Evolutionary conservation across 1,284 basidiomycete species (phyloP).

Genomic region (Moesziomyces sp.): DNA sequence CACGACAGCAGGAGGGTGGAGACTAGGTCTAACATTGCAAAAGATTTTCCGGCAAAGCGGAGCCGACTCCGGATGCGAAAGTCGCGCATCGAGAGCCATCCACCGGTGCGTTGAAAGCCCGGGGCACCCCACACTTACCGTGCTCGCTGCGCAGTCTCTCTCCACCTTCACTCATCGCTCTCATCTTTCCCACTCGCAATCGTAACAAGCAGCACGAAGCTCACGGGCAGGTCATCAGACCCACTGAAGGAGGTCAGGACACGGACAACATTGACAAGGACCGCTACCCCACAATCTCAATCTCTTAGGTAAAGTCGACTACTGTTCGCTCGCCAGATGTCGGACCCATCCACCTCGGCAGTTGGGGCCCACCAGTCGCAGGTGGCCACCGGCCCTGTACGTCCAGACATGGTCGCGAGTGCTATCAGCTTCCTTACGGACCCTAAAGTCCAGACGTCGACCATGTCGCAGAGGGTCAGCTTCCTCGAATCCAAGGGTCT

Average conservation of each 20-base stretch:
- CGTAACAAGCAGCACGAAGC: too few species aligned
- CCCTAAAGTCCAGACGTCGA: conserved; percentile 75
- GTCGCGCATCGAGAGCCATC: conserved; percentile 6
- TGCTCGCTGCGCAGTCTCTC: not conserved
- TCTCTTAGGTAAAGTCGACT: not conserved
- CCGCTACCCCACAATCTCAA: not conserved
- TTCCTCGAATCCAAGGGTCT: conserved; percentile 96
- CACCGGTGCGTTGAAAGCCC: conserved; percentile 23
- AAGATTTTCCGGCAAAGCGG: conserved; percentile 13
- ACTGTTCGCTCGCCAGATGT: conserved; percentile 19
- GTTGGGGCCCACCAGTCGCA: conserved; percentile 31
- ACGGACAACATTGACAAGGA: not conserved
- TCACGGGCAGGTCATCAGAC: too few species aligned
- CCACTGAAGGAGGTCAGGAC: too few species aligned
- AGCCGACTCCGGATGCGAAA: conserved; percentile 26
- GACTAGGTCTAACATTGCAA: not conserved
- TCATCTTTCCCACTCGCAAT: too few species aligned
- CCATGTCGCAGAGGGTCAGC: conserved; percentile 84
- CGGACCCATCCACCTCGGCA: conserved; percentile 46
- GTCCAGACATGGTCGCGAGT: conserved; percentile 61
- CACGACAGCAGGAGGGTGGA: conserved; percentile 5
- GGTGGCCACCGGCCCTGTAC: conserved; percentile 29
- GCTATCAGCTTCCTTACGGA: conserved; percentile 65
- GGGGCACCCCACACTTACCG: conserved; percentile 30
- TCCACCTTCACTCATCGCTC: not conserved